Evolutionary conservation across 352 stramenopile genomes (phyloP), one percentile per base, ranked within the genome.

Genomic region (Pythium rhizo-oryzae): DNA sequence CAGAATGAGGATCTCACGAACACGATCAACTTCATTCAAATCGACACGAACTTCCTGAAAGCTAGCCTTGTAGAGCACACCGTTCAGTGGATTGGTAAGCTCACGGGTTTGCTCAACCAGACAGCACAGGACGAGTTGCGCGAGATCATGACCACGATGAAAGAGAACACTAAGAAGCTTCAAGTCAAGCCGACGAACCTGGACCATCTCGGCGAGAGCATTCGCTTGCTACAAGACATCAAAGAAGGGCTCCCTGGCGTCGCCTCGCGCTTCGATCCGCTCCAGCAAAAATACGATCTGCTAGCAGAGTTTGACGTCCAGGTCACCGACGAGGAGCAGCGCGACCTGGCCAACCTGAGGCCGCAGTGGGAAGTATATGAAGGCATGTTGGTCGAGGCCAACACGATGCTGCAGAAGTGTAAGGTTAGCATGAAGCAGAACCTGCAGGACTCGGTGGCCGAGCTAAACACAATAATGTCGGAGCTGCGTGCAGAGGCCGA

Each of bases 371-470:
- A 96, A 62, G 70, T 75, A 5, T 98, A 97, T 60, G 83, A 97
- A 66, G 75, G 73, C 8, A 92, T 95, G 81, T 71, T 97, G 19
- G 77, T 89, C 4, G 84, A 97, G 50, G 84, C 89, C 0, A 95
- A 98, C 49, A 85, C 86, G 28, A 94, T 96, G 80, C 67, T 98
- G 35, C 90, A 98, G 55, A 97, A 97, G 62, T 94, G 87, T 74
- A 98, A 98, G 79, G 72, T 96, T 21, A 98, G 90, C 56, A 98
- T 99, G 96, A 98, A 98, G 71, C 90, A 97, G 65, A 97, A 96
- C 43, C 75, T 99, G 2, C 92, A 99, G 67, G 91, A 95, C 60
- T 95, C 85, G 3, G 85, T 98, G 12, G 82, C 83, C 0, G 89
- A 95, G 64, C 75, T 97, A 21, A 93, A 93, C 67, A 82, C 77